phyloP scores from a whole-genome alignment of 495 filamentous ascomycete genomes.

The Aspergillus saccharolyticus region DNA sequence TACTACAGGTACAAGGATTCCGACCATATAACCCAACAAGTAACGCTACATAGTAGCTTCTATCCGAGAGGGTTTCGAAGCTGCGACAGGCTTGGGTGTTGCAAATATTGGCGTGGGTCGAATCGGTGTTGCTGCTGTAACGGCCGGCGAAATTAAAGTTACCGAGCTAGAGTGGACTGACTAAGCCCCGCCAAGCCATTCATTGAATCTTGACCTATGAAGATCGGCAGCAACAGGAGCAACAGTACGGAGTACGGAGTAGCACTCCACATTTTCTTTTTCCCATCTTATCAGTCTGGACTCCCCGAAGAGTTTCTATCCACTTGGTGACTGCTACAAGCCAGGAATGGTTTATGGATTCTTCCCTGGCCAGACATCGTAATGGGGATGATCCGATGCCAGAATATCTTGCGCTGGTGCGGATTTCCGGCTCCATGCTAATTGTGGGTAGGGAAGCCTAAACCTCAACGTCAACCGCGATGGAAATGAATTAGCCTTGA shows the following conservation, averaged over 20 bases:
- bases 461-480: not conserved
- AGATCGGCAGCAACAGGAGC: not conserved
- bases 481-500: not conserved
- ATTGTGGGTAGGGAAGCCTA: not conserved
- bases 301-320: not conserved
- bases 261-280: no score
- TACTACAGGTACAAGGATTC: not conserved
- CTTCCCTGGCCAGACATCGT: no score
- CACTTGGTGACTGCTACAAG: not conserved
- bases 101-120: not conserved
- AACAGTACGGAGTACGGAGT: not conserved
- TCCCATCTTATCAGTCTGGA: no score
- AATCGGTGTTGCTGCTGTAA: not conserved
- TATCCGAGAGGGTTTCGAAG: not conserved
- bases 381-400: no score
- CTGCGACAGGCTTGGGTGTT: not conserved
- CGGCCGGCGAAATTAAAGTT: not conserved
- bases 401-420: no score
- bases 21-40: not conserved
- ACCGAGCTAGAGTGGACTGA: not conserved
- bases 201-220: not conserved
- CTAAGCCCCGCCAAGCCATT: not conserved
- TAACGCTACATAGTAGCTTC: not conserved
- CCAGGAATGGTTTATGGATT: not conserved
- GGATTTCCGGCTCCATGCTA: not conserved